Evolutionary conservation across 1,284 basidiomycete species (phyloP).

Genomic region (Cronartium quercuum): DNA sequence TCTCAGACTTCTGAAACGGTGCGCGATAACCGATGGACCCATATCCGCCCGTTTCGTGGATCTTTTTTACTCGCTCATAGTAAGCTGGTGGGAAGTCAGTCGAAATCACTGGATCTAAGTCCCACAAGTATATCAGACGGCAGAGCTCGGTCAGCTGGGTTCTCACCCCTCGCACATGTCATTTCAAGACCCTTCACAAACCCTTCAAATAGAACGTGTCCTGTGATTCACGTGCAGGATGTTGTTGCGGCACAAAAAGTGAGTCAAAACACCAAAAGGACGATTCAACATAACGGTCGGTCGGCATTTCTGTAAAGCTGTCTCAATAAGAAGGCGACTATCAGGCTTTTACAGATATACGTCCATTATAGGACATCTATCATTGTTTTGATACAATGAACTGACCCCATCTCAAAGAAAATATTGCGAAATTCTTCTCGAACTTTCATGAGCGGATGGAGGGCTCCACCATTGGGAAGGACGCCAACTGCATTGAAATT

Average conservation of each 20-base stretch:
- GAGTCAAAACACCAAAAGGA: conserved; percentile 99
- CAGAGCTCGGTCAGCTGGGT: not conserved
- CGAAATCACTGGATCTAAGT: conserved; percentile 70
- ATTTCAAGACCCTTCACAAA: conserved; percentile 45
- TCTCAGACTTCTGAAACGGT: conserved; percentile 90
- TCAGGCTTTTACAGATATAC: not conserved
- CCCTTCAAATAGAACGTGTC: conserved; percentile 98
- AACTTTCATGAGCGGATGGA: conserved; percentile 95
- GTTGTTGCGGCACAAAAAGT: conserved; percentile 97
- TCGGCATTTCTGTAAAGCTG: conserved; percentile 98
- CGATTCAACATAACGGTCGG: conserved; percentile 93
- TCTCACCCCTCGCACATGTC: not conserved
- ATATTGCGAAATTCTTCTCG: conserved; percentile 96
- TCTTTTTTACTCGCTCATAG: conserved; percentile 77
- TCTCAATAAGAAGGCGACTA: not conserved
- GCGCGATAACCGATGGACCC: conserved; percentile 96
- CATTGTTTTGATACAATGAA: conserved; percentile 13
- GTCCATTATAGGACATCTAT: not conserved
- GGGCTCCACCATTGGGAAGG: conserved; percentile 76
- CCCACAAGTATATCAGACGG: not conserved
- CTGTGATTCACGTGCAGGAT: conserved; percentile 94
- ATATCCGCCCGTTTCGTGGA: conserved; percentile 77
- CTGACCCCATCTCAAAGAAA: conserved; percentile 98
- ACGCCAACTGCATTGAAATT: conserved; percentile 97
- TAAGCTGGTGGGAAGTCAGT: conserved; percentile 75